Percentiles rank a stretch among this genome's conserved stretches.
Conservation (phyloP, 2,329 filamentous ascomycete species). For the Fusarium dimerum region DNA sequence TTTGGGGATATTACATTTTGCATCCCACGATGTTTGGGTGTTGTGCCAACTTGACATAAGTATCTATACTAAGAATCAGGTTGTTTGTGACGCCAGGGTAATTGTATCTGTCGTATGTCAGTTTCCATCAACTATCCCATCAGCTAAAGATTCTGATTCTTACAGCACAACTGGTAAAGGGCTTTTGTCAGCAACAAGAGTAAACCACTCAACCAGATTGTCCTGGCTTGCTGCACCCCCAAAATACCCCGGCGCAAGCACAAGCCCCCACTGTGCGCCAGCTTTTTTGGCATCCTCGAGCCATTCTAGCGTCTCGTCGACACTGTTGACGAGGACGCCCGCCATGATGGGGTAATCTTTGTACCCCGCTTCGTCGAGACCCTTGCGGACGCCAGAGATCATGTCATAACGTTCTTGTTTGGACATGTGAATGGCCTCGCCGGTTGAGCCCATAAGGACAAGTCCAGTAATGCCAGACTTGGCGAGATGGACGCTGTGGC, state of each 20-base stretch:
- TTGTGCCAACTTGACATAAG: constrained; percentile 55
- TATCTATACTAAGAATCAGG: constrained; percentile 56
- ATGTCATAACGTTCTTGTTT: constrained; percentile 54
- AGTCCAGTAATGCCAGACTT: constrained; percentile 59
- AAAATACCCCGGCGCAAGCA: constrained; percentile 60
- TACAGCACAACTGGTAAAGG: constrained; percentile 60
- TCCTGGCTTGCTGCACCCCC: constrained; percentile 53
- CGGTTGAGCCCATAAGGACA: constrained; percentile 62
- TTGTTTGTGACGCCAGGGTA: constrained; percentile 68
- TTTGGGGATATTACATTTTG: constrained; percentile 66
- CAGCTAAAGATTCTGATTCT: constrained; percentile 31
- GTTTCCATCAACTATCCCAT: neutral
- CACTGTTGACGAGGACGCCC: constrained; percentile 60
- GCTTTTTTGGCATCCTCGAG: constrained; percentile 55
- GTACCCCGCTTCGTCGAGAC: constrained; percentile 55
- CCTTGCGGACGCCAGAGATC: constrained; percentile 53
- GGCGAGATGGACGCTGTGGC: constrained; percentile 61
- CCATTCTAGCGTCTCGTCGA: constrained; percentile 60
- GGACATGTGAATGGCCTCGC: constrained; percentile 62
- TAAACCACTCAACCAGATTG: constrained; percentile 58
- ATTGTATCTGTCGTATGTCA: constrained; percentile 54
- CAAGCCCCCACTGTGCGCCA: constrained; percentile 59
- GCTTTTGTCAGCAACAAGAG: constrained; percentile 55
- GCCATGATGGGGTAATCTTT: constrained; percentile 59
- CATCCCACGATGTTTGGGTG: constrained; percentile 69